Base-by-base conservation (phyloP, 1,284 basidiomycete species). In the Fistulina hepatica region DNA sequence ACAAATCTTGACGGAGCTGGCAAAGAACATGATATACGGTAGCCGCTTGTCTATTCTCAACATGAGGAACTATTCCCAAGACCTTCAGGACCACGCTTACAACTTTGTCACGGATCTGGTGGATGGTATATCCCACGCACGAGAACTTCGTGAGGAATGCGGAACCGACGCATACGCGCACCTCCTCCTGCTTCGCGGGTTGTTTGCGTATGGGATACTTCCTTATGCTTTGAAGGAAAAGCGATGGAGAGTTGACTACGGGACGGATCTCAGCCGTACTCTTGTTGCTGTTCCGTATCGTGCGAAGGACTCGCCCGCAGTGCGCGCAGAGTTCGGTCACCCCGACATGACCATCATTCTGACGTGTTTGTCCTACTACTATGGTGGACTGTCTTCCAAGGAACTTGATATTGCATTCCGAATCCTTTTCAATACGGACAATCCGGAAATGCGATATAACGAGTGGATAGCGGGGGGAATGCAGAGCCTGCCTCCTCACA, bases 231-330 rank as follows among this genome's bases (percentile, higher is more conserved):
- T 73, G 6, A 54, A 49, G 34, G 58, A 67, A 21, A 62, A 60
- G 38, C 57, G 68, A 15, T 73, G 66, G 64, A 52, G 70, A 13
- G 70, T 74, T 13, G 65, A 75, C 44, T 74, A 68, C 47, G 72
- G 70, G 0, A 56, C 73, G 12, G 62, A 67, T 37, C 49, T 45
- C 4, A 42, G 21, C 7, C 64, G 71, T 4, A 62, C 72, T 1
- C 56, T 64, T 42, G 54, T 74, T 4, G 70, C 72, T 0, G 71
- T 73, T 0, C 71, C 71, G 2, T 73, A 70, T 43, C 54, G 64
- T 19, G 71, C 71, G 0, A 73, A 73, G 47, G 72, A 74, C 39
- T 55, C 64, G 2, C 71, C 71, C 0, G 55, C 67, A 12, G 41
- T 55, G 23, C 56, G 62, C 23, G 67, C 72, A 15, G 71, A 75